phyloP scores from a whole-genome alignment of 139 green algal genomes.

The Tetraselmis chui region DNA sequence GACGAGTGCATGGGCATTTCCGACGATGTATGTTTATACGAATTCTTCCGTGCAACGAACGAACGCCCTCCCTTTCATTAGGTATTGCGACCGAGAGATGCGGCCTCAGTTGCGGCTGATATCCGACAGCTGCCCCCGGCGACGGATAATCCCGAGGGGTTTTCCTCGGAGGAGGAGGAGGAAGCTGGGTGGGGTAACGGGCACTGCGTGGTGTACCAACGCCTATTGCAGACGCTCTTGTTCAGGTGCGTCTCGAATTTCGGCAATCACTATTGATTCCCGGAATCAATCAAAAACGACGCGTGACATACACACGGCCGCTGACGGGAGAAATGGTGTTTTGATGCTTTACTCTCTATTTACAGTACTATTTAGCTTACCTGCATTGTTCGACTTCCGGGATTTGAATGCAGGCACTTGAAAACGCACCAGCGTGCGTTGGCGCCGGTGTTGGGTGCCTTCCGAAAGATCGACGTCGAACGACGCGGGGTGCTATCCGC shows the following conservation, averaged over 20 bases:
- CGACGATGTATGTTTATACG: no score
- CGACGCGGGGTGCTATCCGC: slow-evolving; percentile 5
- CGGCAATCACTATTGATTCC: no score
- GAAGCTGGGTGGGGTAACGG: neutral
- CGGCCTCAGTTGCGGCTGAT: neutral
- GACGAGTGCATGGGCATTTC: no score
- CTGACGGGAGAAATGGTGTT: neutral
- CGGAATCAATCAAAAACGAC: no score
- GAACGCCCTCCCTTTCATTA: no score
- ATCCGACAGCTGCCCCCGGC: neutral
- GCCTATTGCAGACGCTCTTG: neutral
- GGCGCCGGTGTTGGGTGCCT: slow-evolving; percentile 10
- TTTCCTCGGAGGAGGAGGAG: neutral
- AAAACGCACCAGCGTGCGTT: slow-evolving; percentile 11
- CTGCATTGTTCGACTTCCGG: no score
- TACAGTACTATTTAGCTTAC: neutral
- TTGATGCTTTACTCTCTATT: neutral
- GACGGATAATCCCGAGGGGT: neutral
- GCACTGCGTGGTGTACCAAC: neutral
- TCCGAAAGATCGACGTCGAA: slow-evolving; percentile 7
- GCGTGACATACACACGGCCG: no score
- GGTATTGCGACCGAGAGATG: neutral
- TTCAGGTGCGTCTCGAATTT: no score
- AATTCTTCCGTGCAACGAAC: no score
- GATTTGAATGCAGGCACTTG: no score